These are phyloP conservation scores for Alternaria consortialis DNA, from an alignment of 2,329 filamentous ascomycete genomes.

Conservation along the genomic window DNA sequence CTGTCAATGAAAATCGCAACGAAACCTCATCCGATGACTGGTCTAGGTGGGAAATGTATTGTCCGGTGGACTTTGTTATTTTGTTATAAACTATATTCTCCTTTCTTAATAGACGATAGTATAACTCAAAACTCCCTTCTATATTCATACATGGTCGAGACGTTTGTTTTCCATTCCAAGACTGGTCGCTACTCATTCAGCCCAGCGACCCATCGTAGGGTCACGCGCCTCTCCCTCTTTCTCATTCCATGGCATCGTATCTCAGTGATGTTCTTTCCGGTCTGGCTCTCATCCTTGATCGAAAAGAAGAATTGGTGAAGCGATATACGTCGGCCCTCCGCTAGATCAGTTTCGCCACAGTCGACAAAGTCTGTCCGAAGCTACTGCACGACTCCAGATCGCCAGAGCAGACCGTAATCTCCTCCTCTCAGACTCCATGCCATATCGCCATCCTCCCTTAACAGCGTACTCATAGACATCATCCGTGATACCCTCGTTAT, in stretches of 20 bases:
- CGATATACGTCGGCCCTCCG: no score
- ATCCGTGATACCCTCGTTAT: background rate
- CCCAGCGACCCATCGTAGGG: background rate
- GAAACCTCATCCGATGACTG: no score
- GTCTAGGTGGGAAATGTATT: no score
- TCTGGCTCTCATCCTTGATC: background rate
- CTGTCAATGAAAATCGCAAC: no score
- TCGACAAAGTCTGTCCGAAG: background rate
- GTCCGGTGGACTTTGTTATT: no score
- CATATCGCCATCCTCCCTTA: background rate
- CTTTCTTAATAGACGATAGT: no score
- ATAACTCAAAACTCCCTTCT: background rate
- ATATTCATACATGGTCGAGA: background rate
- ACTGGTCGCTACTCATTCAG: background rate
- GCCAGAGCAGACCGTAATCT: background rate
- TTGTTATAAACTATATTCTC: no score
- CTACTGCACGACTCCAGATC: background rate
- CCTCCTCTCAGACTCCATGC: background rate
- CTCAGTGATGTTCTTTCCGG: no score
- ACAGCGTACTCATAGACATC: background rate
- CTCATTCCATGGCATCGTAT: no score
- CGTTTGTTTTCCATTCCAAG: background rate
- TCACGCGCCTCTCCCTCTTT: background rate
- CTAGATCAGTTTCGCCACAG: background rate
- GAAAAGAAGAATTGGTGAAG: background rate